Evolutionary conservation across 345 rosid genomes (phyloP).

Genomic region (Gossypium ekmanianum): DNA sequence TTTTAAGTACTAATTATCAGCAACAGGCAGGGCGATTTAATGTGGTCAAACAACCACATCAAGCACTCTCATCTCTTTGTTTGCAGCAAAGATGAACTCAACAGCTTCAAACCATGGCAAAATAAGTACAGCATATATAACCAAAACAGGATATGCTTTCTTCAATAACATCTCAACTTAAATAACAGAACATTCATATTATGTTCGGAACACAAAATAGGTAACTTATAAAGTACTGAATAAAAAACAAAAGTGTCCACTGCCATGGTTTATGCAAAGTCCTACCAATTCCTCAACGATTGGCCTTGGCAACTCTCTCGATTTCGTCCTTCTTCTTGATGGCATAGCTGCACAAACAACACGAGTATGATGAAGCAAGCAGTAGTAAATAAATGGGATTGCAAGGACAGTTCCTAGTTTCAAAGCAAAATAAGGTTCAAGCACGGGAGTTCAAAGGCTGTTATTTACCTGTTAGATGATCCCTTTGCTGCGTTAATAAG

Average conservation of each 20-base stretch:
- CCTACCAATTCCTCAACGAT: constrained; percentile 50
- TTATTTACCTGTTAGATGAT: constrained; percentile 80
- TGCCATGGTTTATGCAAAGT: background rate
- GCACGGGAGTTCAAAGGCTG: background rate
- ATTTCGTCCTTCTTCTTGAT: constrained; percentile 97
- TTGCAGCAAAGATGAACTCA: background rate
- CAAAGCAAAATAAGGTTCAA: too few relatives aligned
- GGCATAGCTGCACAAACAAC: constrained; percentile 53
- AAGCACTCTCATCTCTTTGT: background rate
- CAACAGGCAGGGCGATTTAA: too few relatives aligned
- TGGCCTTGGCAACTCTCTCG: constrained; percentile 98
- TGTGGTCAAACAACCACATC: background rate
- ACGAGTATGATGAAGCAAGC: background rate
- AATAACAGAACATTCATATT: background rate
- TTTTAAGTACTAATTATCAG: too few relatives aligned
- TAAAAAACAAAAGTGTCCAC: constrained; percentile 13
- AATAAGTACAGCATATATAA: background rate
- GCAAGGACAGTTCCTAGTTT: background rate
- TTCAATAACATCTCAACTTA: too few relatives aligned
- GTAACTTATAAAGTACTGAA: background rate
- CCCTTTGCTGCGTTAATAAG: constrained; percentile 98
- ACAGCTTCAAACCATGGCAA: background rate
- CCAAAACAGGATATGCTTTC: background rate
- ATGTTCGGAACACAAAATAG: background rate
- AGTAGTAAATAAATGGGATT: background rate